Base-by-base conservation (phyloP, 306 rosid genomes). In the barrel medic (Medicago truncatula) region DNA sequence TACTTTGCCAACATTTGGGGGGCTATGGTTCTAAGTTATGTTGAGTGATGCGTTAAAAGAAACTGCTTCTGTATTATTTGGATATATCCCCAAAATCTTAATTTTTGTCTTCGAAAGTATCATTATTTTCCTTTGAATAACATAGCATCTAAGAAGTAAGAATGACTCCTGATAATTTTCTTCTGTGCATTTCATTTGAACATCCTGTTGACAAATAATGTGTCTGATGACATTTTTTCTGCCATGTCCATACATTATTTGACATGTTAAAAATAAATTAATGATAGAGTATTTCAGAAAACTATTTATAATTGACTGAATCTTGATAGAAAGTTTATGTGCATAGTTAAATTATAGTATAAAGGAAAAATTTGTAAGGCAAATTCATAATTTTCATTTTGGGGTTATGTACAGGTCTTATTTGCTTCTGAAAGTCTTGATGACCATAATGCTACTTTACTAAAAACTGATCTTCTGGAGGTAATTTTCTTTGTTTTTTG, bases 391-490 rank as follows among this genome's bases (percentile, higher is more conserved):
- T 25, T 70, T 64, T 41, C 11, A 28, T 54, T 80, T 75, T 69
- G 64, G 53, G 81, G 46, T 81, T 67, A 76, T 65, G 47, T 43
- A 41, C 86, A 96, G 99, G 89, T 83, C 47, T 88, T 92, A 61
- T 87, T 85, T 87, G 84, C 92, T 81, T 85, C 96, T 64, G 91
- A 92, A 79, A 87, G 78, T 54, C 78, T 44, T 20, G 88, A 85
- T 80, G 77, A 81, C 66, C 89, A 61, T 10, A 91, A 75, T 84
- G 82, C 88, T 74, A n/a, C 76, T 83, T 76, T 58, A 52, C 92
- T 92, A 71, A 85, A 79, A 82, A 78, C 86, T 80, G 98, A 92
- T 83, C 86, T 90, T 74, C 82, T 89, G 81, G 98, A 88, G 96
- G 99, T 92, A 75, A 85, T 82, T 81, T 68, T 34, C 78, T 79